A percentile compares a stretch with the other conserved stretches of the same genome.
phyloP scores from a whole-genome alignment of 257 asterid species.

The Solanum rostratum region DNA sequence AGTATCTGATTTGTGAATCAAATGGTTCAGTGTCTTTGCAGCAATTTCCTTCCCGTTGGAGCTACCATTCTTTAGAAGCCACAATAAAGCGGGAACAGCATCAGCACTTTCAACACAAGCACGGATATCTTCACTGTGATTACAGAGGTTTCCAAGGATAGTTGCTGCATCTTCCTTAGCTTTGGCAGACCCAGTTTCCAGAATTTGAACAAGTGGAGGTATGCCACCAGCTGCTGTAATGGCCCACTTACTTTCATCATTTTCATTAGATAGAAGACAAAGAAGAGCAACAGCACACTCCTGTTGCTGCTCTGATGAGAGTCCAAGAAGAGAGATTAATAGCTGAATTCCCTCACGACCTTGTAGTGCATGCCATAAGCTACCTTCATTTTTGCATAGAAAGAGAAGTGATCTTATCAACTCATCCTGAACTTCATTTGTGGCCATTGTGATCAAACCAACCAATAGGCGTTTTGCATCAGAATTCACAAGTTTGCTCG shows the following conservation, averaged over 20 bases:
- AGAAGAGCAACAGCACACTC: slow-evolving; percentile 97
- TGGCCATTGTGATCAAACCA: slow-evolving; percentile 95
- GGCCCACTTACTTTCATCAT: slow-evolving; percentile 99
- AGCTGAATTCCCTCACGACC: slow-evolving; percentile 99
- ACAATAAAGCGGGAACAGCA: slow-evolving; percentile 94
- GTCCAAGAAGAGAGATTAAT: slow-evolving; percentile 92
- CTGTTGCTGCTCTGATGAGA: slow-evolving; percentile 98
- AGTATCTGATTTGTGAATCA: slow-evolving; percentile 98
- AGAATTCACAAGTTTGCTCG: slow-evolving; percentile 70
- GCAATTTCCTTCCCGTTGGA: slow-evolving; percentile 95
- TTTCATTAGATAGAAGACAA: slow-evolving; percentile 80
- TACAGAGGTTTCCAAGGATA: slow-evolving; percentile 93
- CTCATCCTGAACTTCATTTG: slow-evolving; percentile 88
- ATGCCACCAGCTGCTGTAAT: slow-evolving; percentile 99
- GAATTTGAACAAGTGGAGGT: slow-evolving; percentile 96
- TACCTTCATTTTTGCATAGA: slow-evolving; percentile 81
- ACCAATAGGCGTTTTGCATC: slow-evolving; percentile 89
- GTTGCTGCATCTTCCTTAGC: slow-evolving; percentile 99
- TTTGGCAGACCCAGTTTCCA: slow-evolving; percentile 91
- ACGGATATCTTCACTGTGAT: slow-evolving; percentile 98
- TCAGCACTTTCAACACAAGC: slow-evolving; percentile 99
- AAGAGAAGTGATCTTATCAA: slow-evolving; percentile 69
- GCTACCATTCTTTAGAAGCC: slow-evolving; percentile 96
- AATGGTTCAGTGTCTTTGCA: slow-evolving; percentile 89
- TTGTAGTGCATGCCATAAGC: slow-evolving; percentile 94